phyloP scores from a whole-genome alignment of 1,284 basidiomycete genomes.

The Nidula niveotomentosa region DNA sequence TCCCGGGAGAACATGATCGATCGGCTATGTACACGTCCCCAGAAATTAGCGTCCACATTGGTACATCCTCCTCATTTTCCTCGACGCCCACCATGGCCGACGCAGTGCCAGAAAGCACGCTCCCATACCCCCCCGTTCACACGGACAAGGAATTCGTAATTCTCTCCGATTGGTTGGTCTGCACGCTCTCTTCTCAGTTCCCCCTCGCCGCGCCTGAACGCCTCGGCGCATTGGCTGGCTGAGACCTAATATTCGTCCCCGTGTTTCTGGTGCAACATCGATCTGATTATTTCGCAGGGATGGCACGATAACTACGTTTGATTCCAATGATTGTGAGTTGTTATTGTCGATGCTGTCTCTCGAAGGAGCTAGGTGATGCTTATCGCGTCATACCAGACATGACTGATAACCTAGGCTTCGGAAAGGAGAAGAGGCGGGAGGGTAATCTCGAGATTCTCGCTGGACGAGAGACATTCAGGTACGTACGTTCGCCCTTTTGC shows the following conservation, averaged over 20 bases:
- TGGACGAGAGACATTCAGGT: conserved; percentile 73
- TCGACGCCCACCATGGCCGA: conserved; percentile 17
- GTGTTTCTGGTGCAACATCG: neutral
- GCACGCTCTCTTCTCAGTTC: neutral
- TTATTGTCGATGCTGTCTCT: neutral
- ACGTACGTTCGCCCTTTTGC: conserved; percentile 10
- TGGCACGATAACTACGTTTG: conserved; percentile 88
- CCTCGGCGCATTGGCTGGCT: too few relatives aligned
- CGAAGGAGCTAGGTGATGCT: neutral
- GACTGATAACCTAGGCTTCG: conserved; percentile 79
- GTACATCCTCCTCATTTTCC: neutral
- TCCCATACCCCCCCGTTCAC: conserved; percentile 81
- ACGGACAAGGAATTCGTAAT: conserved; percentile 83
- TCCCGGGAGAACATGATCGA: neutral
- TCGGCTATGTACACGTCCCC: neutral
- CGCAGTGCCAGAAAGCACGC: conserved; percentile 53
- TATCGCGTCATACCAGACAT: conserved; percentile 44
- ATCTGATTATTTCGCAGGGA: conserved; percentile 53
- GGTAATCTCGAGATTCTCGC: conserved; percentile 74
- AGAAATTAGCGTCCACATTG: conserved; percentile 1
- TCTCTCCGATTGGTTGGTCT: conserved; percentile 83
- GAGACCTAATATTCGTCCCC: neutral
- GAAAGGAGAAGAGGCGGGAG: conserved; percentile 63
- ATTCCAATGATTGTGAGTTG: conserved; percentile 86
- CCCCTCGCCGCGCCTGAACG: neutral